phyloP scores from a whole-genome alignment of 2,329 filamentous ascomycete species.

The Nothomitra cinnamomea region DNA sequence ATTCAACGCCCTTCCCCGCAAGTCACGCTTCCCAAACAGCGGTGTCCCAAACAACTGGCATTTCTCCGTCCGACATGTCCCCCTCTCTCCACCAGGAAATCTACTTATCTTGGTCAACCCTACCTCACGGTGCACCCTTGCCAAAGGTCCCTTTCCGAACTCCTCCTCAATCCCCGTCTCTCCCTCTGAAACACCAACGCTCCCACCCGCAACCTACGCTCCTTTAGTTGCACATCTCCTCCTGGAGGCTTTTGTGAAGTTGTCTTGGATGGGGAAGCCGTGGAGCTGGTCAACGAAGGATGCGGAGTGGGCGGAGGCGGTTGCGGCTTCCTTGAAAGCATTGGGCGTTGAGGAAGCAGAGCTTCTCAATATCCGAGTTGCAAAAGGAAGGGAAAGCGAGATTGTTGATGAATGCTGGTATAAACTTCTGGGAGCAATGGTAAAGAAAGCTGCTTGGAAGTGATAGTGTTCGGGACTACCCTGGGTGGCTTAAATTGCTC shows the following conservation, averaged over 20 bases:
- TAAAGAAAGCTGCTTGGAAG: too few species aligned
- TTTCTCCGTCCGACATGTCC: conserved; percentile 10
- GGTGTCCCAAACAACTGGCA: conserved; percentile 9
- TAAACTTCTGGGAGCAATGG: too few species aligned
- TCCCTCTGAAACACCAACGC: neutral
- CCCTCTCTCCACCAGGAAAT: conserved; percentile 8
- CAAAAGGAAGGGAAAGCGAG: neutral
- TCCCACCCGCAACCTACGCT: conserved; percentile 5
- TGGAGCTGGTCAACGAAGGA: conserved; percentile 8
- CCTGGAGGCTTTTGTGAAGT: conserved; percentile 7
- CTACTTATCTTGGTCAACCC: conserved; percentile 9
- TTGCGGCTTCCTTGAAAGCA: conserved; percentile 6
- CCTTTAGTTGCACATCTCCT: conserved; percentile 6
- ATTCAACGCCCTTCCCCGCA: too few species aligned
- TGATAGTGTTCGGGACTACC: too few species aligned
- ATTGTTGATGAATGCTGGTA: too few species aligned
- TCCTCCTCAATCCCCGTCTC: too few species aligned
- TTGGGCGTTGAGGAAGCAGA: conserved; percentile 8
- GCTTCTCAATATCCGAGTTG: conserved; percentile 5
- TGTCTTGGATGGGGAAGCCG: conserved; percentile 5
- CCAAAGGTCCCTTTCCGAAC: conserved; percentile 7
- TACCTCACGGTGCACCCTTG: conserved; percentile 5
- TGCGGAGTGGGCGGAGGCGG: conserved; percentile 4
- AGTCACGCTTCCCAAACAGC: conserved; percentile 6
- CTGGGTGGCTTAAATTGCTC: too few species aligned